Evolutionary conservation across 192 early-diverging fungal genomes (phyloP), one percentile per base, ranked within the genome.

Genomic region (Entophlyctis helioformis): DNA sequence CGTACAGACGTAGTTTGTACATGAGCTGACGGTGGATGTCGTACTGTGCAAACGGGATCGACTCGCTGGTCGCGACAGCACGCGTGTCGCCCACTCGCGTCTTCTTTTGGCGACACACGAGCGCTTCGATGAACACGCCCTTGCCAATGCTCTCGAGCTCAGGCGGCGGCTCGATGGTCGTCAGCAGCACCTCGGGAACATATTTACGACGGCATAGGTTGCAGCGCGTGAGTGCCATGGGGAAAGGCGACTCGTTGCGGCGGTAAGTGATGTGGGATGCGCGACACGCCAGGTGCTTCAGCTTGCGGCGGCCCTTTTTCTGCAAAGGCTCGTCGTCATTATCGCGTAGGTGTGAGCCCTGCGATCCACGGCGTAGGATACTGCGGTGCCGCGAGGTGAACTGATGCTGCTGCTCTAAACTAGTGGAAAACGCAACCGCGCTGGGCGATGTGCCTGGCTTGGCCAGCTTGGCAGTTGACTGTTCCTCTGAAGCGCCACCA

Each of bases 41-140:
- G 64, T 87, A 88, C 51, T 88, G 83, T 1, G 80, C 66, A 46
- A 88, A 88, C 1, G 86, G 86, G 34, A 88, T 71, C 0, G 84
- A 74, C 36, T 88, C 86, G 59, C 76, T 80, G 35, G 86, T 74
- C 40, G 74, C 64, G 8, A 58, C 64, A 0, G 86, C 82, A 37
- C 80, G 72, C 9, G 67, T 63, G 36, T 88, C 83, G 18, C 81
- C 83, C 23, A 48, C 59, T 19, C 63, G 59, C 12, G 29, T 47
- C 37, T 70, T 69, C 41, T 61, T 60, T 9, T 38, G 54, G 12
- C 73, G 52, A 27, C 67, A 74, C 3, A 76, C 72, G 38, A 84
- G 79, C 4, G 84, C 86, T 53, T 89, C 84, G 18, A 89, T 63
- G 42, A 89, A 56, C 5, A 72, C 65, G 19, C 71, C 66, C 24